Evolutionary conservation across 257 asterid genomes (phyloP), one percentile per base, ranked within the genome.

Genomic region (Nicotiana tabacum): DNA sequence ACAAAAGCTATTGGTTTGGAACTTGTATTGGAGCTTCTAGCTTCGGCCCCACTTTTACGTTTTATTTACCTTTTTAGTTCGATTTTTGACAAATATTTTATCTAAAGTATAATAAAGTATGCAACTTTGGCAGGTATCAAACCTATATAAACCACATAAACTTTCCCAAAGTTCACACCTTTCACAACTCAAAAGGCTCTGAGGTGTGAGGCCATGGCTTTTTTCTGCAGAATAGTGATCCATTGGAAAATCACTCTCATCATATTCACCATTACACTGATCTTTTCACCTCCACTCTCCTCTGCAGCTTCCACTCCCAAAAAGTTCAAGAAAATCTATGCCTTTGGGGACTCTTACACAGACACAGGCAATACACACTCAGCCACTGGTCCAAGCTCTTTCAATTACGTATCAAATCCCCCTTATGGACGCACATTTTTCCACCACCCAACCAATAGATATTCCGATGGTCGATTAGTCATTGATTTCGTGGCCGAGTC

Each of bases 281-380:
- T 74, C 27, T 65, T 81, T 57, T 65, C 82, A 17, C 51, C 69
- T 4, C 39, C 81, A 35, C 60, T 29, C 21, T 57, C 83, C 39
- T 74, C 51, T 27, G 18, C 48, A 43, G 0, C 77, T 30, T 58
- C 57, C 32, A 74, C 87, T 66, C 61, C 74, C 32, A 82, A 53
- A 78, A 37, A 68, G 16, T 92, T 93, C 93, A 90, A 86, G 30
- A 81, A n/a, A 9, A 66, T 93, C 1, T 95, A 91, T 78, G 97
- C 98, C 51, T 95, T 95, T 66, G 98, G 98, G 0, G 98, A 95
- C 88, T 95, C 98, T 5, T 95, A 87, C 89, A 95, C 98, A 37
- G 98, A 95, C 92, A 93, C 98, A 1, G 98, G 98, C 81, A 95
- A 95, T 92, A 95, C 98, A 77, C 84, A 69, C 1, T 90, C 98